Percentiles rank a stretch among this genome's conserved stretches.
These are phyloP conservation scores for Populus ilicifolia DNA, from an alignment of 345 rosid species.

Conservation along the genomic window DNA sequence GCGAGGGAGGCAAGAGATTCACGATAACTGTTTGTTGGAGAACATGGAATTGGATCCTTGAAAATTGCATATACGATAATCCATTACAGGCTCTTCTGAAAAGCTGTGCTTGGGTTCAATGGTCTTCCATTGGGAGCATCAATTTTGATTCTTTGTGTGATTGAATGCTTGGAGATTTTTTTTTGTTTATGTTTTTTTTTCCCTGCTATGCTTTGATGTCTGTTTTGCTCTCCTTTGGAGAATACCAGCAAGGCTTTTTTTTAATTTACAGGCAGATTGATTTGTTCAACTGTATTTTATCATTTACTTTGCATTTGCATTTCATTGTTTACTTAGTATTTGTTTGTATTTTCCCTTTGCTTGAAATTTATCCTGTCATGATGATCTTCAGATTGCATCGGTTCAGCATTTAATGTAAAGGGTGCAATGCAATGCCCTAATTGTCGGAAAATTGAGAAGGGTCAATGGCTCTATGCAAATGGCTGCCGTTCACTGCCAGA, in stretches of 20 bases:
- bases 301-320: background rate
- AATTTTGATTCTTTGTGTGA: background rate
- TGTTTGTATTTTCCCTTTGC: background rate
- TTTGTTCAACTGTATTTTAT: background rate
- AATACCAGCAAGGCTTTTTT: background rate
- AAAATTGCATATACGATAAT: background rate
- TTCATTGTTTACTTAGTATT: background rate
- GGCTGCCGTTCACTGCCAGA: constrained; percentile 75
- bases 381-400: constrained; percentile 75
- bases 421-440: constrained; percentile 99
- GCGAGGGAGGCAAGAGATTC: background rate
- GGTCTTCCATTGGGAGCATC: background rate
- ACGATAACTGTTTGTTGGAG: background rate
- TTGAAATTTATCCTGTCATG: constrained; percentile 13
- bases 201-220: background rate
- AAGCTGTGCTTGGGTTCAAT: background rate
- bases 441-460: constrained; percentile 95
- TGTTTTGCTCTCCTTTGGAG: background rate
- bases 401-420: constrained; percentile 94
- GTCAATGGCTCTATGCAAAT: constrained; percentile 94
- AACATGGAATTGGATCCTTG: background rate
- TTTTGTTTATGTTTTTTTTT: background rate
- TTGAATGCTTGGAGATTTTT: background rate
- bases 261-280: background rate
- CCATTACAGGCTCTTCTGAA: background rate